Conservation (phyloP, 208 protist genomes). For the Leishmania braziliensis region DNA sequence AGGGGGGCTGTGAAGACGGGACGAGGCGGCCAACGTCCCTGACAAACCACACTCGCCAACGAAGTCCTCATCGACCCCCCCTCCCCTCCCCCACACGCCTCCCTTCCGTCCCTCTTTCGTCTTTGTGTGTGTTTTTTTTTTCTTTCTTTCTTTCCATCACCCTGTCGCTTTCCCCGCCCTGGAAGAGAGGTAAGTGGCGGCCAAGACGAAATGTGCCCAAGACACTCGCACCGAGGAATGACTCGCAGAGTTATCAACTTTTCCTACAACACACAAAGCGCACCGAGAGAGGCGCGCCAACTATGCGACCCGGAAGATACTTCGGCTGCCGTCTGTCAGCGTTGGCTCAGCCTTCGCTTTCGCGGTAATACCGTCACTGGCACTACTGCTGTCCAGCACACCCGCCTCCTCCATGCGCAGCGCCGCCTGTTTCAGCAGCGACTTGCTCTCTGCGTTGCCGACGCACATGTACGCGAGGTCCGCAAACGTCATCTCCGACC, state of each 20-base stretch:
- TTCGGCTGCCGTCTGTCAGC: constrained; percentile 34
- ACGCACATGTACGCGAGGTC: constrained; percentile 82
- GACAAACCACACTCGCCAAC: too few species aligned
- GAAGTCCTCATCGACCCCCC: background rate
- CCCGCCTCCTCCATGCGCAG: constrained; percentile 69
- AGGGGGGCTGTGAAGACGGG: background rate
- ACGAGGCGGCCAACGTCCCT: constrained; percentile 1
- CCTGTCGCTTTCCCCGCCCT: too few species aligned
- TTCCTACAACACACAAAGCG: background rate
- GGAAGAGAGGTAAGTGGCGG: background rate
- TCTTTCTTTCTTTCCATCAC: background rate
- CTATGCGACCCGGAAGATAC: constrained; percentile 47
- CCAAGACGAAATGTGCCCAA: background rate
- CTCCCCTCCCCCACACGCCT: background rate
- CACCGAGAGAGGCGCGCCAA: background rate
- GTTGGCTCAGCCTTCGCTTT: background rate
- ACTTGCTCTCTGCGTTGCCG: constrained; percentile 64
- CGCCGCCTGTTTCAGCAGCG: constrained; percentile 75
- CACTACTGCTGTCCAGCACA: background rate
- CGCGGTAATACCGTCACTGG: background rate
- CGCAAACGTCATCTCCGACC: constrained; percentile 57
- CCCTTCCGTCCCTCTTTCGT: background rate
- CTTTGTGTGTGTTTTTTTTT: too few species aligned
- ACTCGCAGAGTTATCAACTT: too few species aligned
- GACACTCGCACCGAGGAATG: background rate